Evolutionary conservation across 768 basidiomycete species (phyloP).

Genomic region (Lactifluus hygrophoroides): DNA sequence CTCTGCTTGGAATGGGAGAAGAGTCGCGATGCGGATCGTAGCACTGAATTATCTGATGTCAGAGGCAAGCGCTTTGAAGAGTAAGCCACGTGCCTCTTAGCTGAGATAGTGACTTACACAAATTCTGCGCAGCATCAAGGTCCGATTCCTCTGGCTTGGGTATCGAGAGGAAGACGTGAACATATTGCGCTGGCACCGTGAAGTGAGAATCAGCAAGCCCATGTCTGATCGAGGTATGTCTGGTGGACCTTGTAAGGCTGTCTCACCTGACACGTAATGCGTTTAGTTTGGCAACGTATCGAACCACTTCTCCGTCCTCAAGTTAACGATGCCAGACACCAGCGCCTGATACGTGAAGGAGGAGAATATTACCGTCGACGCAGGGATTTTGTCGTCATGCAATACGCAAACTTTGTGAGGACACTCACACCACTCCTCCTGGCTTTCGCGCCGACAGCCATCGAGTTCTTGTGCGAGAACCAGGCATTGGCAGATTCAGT

Average conservation of each 20-base stretch:
- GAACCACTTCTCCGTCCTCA: not conserved
- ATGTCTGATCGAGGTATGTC: constrained; percentile 12
- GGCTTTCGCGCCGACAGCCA: not conserved
- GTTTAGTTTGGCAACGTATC: constrained; percentile 7
- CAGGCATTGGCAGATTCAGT: constrained; percentile 2
- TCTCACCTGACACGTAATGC: not conserved
- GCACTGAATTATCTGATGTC: not conserved
- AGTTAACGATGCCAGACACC: not conserved
- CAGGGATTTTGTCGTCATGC: not conserved
- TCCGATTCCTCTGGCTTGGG: not conserved
- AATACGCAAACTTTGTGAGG: not conserved
- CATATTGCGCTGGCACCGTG: constrained; percentile 4
- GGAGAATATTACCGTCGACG: not conserved
- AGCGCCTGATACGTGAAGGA: not conserved
- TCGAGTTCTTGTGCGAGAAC: not conserved
- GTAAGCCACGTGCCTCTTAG: not conserved
- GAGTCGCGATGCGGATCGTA: constrained; percentile 2
- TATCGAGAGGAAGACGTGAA: constrained; percentile 4
- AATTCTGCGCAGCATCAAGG: constrained; percentile 1
- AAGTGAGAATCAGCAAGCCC: constrained; percentile 12
- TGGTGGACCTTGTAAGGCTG: too few relatives aligned
- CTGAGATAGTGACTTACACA: not conserved
- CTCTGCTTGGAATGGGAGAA: constrained; percentile 5
- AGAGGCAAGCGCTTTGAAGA: constrained; percentile 12
- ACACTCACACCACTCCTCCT: not conserved